Evolutionary conservation across 352 stramenopile species (phyloP).

Genomic region (Bremia lactucae): DNA sequence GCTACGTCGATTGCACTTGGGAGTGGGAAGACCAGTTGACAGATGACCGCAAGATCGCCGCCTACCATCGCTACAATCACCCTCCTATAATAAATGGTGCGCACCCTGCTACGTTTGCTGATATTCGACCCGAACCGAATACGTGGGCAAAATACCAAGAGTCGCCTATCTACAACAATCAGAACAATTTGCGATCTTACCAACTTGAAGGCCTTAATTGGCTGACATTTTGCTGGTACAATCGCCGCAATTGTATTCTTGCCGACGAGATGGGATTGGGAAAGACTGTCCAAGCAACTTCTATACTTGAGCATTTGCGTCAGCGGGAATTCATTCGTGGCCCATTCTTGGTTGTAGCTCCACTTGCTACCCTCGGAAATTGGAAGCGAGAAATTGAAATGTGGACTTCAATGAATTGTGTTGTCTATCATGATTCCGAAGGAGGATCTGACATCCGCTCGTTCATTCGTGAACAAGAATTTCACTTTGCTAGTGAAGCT

Average conservation of each 20-base stretch:
- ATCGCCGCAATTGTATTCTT: conserved; percentile 89
- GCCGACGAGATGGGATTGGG: conserved; percentile 86
- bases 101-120: conserved; percentile 70
- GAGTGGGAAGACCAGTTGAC: conserved; percentile 86
- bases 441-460: conserved; percentile 84
- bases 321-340: conserved; percentile 86
- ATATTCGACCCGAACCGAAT: conserved; percentile 62
- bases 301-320: conserved; percentile 92
- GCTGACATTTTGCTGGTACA: conserved; percentile 97
- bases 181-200: conserved; percentile 93
- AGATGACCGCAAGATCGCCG: conserved; percentile 84
- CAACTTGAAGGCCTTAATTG: conserved; percentile 98
- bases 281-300: conserved; percentile 87
- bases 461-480: conserved; percentile 94
- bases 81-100: conserved; percentile 76
- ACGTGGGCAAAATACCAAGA: conserved; percentile 85
- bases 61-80: conserved; percentile 80
- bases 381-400: conserved; percentile 98
- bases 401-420: conserved; percentile 99
- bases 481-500: conserved; percentile 86
- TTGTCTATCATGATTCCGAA: conserved; percentile 97
- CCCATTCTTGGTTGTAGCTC: conserved; percentile 97
- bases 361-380: conserved; percentile 95
- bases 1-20: conserved; percentile 85
- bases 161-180: conserved; percentile 88